Evolutionary conservation across 1,284 basidiomycete genomes (phyloP), one percentile per base, ranked within the genome.

Genomic region (Trametes pubescens): DNA sequence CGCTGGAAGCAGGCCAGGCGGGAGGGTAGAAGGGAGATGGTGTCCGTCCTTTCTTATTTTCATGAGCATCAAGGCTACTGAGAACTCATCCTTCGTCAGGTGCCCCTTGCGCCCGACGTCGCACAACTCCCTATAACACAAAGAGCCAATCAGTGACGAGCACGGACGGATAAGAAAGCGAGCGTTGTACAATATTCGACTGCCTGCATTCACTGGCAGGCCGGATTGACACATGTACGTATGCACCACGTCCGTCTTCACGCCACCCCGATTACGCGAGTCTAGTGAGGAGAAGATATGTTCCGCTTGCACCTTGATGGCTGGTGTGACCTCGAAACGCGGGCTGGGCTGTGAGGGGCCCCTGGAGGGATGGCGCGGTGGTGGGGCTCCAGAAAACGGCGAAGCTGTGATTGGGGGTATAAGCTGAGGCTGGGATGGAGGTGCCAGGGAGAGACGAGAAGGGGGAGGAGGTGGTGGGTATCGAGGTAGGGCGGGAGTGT

Each of bases 281-380:
- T 76, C 74, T 13, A 76, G 51, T 4, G 66, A 68, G 14, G 69
- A 61, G 61, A 76, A 76, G 0, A 72, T 65, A 32, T 69, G 69
- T 21, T 75, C 69, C 5, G 73, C 69, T 18, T 70, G 71, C 0
- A 67, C 59, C 43, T 51, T 67, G 18, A 63, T 57, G 4, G 72
- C 66, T 0, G 68, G 61, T 10, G 66, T 61, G 4, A 72, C 64
- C 22, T 66, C 71, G 68, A 69, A 73, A 1, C 48, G n/a, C 18
- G 53, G 59, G 22, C 58, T 60, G 2, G 64, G 49, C 38, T 51
- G 63, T 44, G 59, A 61, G 34, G 49, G 22, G 22, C 48, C 57
- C 34, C 58, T 51, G 4, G 51, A 53, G n/a, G 54, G 65, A 60
- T 53, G 70, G 43, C 54, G 69, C 47, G 59, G 64, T 35, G 64